Base-by-base conservation (phyloP, 2,329 filamentous ascomycete genomes). In the Venturiaceae sp. region DNA sequence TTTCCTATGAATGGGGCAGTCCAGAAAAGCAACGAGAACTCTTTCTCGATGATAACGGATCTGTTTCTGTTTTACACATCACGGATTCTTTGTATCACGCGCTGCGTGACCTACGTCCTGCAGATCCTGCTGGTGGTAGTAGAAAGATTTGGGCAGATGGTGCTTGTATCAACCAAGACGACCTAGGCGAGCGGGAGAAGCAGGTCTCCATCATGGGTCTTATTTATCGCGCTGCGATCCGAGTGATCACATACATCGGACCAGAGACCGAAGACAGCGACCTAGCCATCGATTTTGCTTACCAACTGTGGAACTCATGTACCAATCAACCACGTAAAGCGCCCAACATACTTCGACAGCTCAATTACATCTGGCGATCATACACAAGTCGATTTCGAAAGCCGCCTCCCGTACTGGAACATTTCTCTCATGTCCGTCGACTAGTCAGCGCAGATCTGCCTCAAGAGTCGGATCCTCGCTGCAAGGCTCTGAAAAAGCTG, bases 161-260 rank as follows among this genome's bases (percentile, higher is more conserved):
- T 14, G 47, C 66, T 13, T 67, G 60, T 36, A 67, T 67, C 56
- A 63, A 67, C 55, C 65, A 67, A 57, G 37, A 53, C 9, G 59
- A 67, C 57, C 23, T 50, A 4, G 36, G 19, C 21, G 65, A 67
- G 52, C 47, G 56, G 21, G 58, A 32, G 13, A 33, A 58, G 33
- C 64, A 67, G 53, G 62, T 67, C 9, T 16, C 26, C 19, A 41
- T 62, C 26, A 65, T 67, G 62, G 52, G 57, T 23, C 28, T 57
- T 19, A 62, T 64, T 21, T 61, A 59, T 32, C 63, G 56, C 36
- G 57, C 53, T 21, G 64, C 65, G 5, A 60, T 41, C 1, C 39
- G 61, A 0, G 62, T 66, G 1, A 56, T 66, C 1, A 58, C 66
- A 6, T 64, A 62, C 60, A 60, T 66, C 5, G 65, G 63, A 14